phyloP scores from a whole-genome alignment of 2,329 filamentous ascomycete species.

The Aspergillus persii region DNA sequence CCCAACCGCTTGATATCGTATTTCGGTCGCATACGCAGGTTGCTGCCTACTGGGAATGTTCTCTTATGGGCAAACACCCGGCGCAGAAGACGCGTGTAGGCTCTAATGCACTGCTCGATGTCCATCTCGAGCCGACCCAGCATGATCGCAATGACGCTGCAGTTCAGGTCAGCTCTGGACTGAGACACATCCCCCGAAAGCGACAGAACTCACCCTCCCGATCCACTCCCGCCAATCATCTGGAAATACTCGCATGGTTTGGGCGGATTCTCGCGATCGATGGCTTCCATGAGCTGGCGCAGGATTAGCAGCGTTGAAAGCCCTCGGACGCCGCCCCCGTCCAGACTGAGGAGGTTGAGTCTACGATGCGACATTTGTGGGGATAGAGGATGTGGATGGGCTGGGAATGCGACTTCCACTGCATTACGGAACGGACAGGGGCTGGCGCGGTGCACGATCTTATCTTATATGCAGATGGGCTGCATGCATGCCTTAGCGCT shows the following conservation, averaged over 20 bases:
- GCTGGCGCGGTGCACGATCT: not conserved
- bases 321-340: constrained; percentile 43
- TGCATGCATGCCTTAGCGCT: not conserved
- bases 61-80: constrained; percentile 37
- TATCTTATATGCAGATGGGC: not conserved
- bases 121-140: constrained; percentile 48
- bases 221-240: constrained; percentile 42
- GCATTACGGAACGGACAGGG: not conserved
- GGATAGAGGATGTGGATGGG: not conserved
- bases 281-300: constrained; percentile 31
- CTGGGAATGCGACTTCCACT: too few relatives aligned
- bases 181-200: not conserved
- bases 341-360: constrained; percentile 26
- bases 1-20: constrained; percentile 36
- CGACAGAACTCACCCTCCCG: constrained; percentile 32
- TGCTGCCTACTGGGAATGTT: constrained; percentile 12
- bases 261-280: constrained; percentile 26
- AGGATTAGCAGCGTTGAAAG: constrained; percentile 40
- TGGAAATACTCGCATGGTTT: constrained; percentile 41
- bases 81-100: constrained; percentile 40
- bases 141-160: constrained; percentile 49
- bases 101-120: constrained; percentile 43
- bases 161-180: not conserved
- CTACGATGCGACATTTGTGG: constrained; percentile 15
- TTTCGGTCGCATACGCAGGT: constrained; percentile 18